These are phyloP conservation scores for Rhynchosporium agropyri DNA, from an alignment of 2,329 filamentous ascomycete species.

Conservation along the genomic window DNA sequence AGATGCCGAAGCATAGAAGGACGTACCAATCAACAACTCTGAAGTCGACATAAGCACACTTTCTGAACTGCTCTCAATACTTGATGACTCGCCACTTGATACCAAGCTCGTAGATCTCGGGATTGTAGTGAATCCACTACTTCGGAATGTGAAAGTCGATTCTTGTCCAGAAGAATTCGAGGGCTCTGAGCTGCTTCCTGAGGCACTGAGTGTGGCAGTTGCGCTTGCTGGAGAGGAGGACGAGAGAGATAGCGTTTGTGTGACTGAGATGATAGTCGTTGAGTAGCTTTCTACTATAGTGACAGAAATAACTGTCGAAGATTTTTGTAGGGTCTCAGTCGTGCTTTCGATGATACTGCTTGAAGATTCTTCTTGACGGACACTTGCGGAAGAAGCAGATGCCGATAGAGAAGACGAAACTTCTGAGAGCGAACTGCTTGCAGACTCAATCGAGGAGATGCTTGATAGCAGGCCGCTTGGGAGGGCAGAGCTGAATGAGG, in stretches of 20 bases:
- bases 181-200: neutral
- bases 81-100: neutral
- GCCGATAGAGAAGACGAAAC: neutral
- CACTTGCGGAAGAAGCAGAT: neutral
- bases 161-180: neutral
- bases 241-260: neutral
- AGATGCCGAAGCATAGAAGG: neutral
- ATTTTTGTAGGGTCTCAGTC: neutral
- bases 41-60: neutral
- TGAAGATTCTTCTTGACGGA: neutral
- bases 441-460: neutral
- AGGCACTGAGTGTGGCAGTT: neutral
- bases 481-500: neutral
- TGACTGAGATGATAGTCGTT: neutral
- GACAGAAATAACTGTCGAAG: neutral
- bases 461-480: neutral
- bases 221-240: neutral
- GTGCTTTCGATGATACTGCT: neutral
- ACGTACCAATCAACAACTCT: neutral
- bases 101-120: neutral
- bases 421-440: slow-evolving; percentile 1
- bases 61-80: neutral
- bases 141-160: neutral
- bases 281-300: neutral
- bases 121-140: slow-evolving; percentile 5